A percentile compares a stretch with the other conserved stretches of the same genome.
Conservation (phyloP, 2,329 filamentous ascomycete species). For the Cryphonectria carpinicola region DNA sequence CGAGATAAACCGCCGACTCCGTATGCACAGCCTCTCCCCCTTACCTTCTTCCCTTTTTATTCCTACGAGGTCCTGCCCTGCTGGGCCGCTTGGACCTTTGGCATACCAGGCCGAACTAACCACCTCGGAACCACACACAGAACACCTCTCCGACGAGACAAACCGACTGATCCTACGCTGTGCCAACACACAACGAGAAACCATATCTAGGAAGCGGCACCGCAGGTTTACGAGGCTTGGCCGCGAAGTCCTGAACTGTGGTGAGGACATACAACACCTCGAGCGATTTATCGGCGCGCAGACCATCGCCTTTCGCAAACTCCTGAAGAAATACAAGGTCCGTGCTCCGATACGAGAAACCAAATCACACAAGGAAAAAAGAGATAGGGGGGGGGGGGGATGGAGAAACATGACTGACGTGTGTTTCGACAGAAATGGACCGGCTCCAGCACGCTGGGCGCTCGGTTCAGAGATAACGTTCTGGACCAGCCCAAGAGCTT, state of each 20-base stretch:
- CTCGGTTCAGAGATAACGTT: conserved; percentile 69
- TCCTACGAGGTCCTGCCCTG: neutral
- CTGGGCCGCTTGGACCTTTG: conserved; percentile 2
- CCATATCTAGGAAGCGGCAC: conserved; percentile 50
- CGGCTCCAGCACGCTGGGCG: conserved; percentile 66
- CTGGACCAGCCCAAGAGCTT: conserved; percentile 72
- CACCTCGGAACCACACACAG: conserved; percentile 37
- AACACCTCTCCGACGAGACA: conserved; percentile 53
- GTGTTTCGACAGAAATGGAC: conserved; percentile 72
- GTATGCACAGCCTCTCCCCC: conserved; percentile 47
- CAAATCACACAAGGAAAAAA: neutral
- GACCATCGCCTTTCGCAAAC: conserved; percentile 76
- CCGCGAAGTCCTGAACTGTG: conserved; percentile 58
- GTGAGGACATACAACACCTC: conserved; percentile 72
- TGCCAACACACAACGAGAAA: conserved; percentile 39
- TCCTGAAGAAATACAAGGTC: conserved; percentile 81
- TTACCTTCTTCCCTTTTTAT: no score
- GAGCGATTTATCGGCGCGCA: conserved; percentile 76
- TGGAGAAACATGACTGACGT: conserved; percentile 14
- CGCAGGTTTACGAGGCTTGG: conserved; percentile 59
- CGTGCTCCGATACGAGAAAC: conserved; percentile 25
- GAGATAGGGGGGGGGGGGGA: neutral
- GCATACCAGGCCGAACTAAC: no score
- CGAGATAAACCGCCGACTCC: conserved; percentile 72
- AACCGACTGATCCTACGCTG: conserved; percentile 52